Conservation (phyloP, 2,329 filamentous ascomycete species). For the Orbilia javanica region DNA sequence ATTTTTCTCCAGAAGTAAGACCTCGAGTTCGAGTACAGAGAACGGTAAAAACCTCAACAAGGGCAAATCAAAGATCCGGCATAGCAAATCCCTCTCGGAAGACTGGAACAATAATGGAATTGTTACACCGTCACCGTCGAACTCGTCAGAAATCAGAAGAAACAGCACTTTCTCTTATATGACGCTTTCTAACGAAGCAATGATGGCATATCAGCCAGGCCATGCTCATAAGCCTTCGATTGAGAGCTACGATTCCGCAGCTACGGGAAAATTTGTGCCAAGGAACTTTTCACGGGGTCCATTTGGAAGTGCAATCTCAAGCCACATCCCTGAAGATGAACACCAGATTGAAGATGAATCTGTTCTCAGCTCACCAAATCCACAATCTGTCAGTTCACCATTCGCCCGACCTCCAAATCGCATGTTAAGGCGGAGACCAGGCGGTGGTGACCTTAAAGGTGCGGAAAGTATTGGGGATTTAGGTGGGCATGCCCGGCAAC, state of each 20-base stretch:
- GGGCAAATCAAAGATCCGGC: slow-evolving; percentile 24
- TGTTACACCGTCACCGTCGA: slow-evolving; percentile 71
- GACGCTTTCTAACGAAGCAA: slow-evolving; percentile 38
- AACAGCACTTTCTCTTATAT: slow-evolving; percentile 64
- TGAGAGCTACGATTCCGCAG: slow-evolving; percentile 50
- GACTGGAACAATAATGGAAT: slow-evolving; percentile 69
- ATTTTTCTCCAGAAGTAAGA: slow-evolving; percentile 50
- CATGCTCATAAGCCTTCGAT: slow-evolving; percentile 45
- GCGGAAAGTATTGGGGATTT: slow-evolving; percentile 76
- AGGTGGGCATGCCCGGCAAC: slow-evolving; percentile 65
- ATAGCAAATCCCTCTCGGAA: neutral
- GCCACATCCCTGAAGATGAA: slow-evolving; percentile 45
- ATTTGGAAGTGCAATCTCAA: slow-evolving; percentile 42
- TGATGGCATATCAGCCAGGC: slow-evolving; percentile 23
- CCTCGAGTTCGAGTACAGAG: slow-evolving; percentile 46
- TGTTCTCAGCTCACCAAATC: slow-evolving; percentile 33
- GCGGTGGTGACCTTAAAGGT: slow-evolving; percentile 77
- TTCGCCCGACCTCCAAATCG: slow-evolving; percentile 65
- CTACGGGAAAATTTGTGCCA: slow-evolving; percentile 40
- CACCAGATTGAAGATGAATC: slow-evolving; percentile 39
- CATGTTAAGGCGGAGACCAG: slow-evolving; percentile 78
- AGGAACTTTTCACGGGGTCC: slow-evolving; percentile 35
- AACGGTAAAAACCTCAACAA: slow-evolving; percentile 26
- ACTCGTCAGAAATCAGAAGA: slow-evolving; percentile 63
- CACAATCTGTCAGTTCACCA: slow-evolving; percentile 41